A percentile compares a stretch with the other conserved stretches of the same genome.
These are phyloP conservation scores for Solanum piurae DNA, from an alignment of 257 asterid genomes.

Conservation along the genomic window DNA sequence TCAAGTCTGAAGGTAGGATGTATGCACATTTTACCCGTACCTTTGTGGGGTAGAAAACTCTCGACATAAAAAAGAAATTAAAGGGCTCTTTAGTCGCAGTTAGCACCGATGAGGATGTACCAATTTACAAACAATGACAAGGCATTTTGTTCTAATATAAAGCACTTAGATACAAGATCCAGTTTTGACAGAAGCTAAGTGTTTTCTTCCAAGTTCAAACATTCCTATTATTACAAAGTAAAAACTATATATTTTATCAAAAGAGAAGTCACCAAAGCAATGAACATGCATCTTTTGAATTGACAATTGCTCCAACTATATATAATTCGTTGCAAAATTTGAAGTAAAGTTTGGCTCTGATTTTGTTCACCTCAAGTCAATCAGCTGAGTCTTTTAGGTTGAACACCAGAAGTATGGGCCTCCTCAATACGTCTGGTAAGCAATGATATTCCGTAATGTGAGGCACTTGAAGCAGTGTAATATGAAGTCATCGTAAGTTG, in stretches of 20 bases:
- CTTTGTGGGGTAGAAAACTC: too few relatives aligned
- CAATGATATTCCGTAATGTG: conserved; percentile 66
- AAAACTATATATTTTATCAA: not conserved
- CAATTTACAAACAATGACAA: not conserved
- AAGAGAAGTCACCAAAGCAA: not conserved
- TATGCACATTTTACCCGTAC: too few relatives aligned
- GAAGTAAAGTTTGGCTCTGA: conserved; percentile 1
- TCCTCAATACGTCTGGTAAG: conserved; percentile 67
- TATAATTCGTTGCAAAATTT: conserved; percentile 18
- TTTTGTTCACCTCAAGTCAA: conserved; percentile 22
- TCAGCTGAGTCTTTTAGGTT: conserved; percentile 42
- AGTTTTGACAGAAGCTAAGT: not conserved
- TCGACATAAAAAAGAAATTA: too few relatives aligned
- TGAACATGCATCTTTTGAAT: not conserved
- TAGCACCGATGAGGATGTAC: not conserved
- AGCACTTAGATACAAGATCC: not conserved
- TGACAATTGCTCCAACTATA: not conserved
- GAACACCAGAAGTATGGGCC: conserved; percentile 32
- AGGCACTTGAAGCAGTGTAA: conserved; percentile 75
- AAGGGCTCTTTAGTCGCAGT: not conserved
- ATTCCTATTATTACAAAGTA: not conserved
- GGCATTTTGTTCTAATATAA: not conserved
- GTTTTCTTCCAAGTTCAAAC: not conserved
- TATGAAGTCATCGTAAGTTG: conserved; percentile 77
- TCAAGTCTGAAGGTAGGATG: too few relatives aligned